Conservation (phyloP, 129 eudicot genomes). For the Lactuca saligna region DNA sequence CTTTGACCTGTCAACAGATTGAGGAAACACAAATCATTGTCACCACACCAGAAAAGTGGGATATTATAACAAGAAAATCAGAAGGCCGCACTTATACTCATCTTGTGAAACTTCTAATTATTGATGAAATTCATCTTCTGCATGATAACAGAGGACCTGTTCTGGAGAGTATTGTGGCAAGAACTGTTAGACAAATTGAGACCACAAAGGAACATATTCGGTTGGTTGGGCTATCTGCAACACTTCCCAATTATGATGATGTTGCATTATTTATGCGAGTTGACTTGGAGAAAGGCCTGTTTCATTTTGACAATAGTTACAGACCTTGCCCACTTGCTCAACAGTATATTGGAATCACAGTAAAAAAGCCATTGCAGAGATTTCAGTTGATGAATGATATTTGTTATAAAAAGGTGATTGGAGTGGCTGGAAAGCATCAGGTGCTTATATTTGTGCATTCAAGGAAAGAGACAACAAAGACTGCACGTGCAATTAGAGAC, state of each 20-base stretch:
- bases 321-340: constrained; percentile 95
- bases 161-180: constrained; percentile 88
- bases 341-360: constrained; percentile 86
- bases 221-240: constrained; percentile 89
- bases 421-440: constrained; percentile 81
- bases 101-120: constrained; percentile 82
- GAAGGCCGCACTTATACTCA: constrained; percentile 93
- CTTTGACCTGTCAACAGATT: constrained; percentile 84
- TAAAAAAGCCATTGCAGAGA: constrained; percentile 91
- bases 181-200: constrained; percentile 92
- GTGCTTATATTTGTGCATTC: constrained; percentile 92
- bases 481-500: constrained; percentile 89
- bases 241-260: constrained; percentile 84
- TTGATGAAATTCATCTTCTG: constrained; percentile 91
- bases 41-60: constrained; percentile 99
- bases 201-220: constrained; percentile 93
- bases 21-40: constrained; percentile 93
- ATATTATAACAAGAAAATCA: constrained; percentile 87
- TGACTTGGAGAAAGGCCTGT: constrained; percentile 67
- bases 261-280: constrained; percentile 80
- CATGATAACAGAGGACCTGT: constrained; percentile 99
- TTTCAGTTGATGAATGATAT: constrained; percentile 91
- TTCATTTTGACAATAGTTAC: constrained; percentile 83
- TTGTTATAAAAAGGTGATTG: constrained; percentile 79
- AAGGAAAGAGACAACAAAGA: constrained; percentile 85